Evolutionary conservation across 495 filamentous ascomycete genomes (phyloP).

Genomic region (Parathielavia hyrcaniae): DNA sequence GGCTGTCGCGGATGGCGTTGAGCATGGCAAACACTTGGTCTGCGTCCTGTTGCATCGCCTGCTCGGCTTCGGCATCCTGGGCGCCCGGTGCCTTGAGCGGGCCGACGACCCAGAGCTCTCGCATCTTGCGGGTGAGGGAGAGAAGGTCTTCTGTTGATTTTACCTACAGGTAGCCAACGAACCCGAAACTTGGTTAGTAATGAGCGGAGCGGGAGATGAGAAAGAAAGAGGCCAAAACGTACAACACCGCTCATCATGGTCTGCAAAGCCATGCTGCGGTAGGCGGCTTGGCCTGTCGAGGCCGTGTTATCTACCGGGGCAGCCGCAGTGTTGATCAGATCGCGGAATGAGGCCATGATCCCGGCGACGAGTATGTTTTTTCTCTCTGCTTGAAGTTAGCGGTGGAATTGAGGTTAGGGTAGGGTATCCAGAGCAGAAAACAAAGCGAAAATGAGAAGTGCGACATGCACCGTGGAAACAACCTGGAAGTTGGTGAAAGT

Average conservation of each 20-base stretch:
- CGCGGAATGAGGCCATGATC: slow-evolving; percentile 34
- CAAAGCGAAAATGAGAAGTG: neutral
- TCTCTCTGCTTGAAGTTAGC: slow-evolving; percentile 28
- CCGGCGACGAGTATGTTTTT: slow-evolving; percentile 38
- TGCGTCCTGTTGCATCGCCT: slow-evolving; percentile 23
- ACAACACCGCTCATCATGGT: slow-evolving; percentile 31
- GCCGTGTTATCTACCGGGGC: slow-evolving; percentile 25
- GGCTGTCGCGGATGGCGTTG: slow-evolving; percentile 7
- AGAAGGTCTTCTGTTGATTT: slow-evolving; percentile 35
- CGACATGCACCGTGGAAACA: too few species aligned
- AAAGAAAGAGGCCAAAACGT: neutral
- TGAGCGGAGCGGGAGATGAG: neutral
- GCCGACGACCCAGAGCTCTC: slow-evolving; percentile 42
- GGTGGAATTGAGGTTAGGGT: neutral
- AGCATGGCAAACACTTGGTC: slow-evolving; percentile 15
- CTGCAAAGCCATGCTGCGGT: slow-evolving; percentile 37
- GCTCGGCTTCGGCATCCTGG: slow-evolving; percentile 29
- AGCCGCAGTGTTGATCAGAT: slow-evolving; percentile 31
- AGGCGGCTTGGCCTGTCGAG: slow-evolving; percentile 32
- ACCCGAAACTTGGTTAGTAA: slow-evolving; percentile 5
- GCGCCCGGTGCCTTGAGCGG: slow-evolving; percentile 35
- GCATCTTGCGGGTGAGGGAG: slow-evolving; percentile 36
- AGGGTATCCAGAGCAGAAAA: neutral
- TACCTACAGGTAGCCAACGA: slow-evolving; percentile 16
- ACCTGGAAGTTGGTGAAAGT: too few species aligned